Base-by-base conservation (phyloP, 345 rosid species). In the Lenwebbia sp. region DNA sequence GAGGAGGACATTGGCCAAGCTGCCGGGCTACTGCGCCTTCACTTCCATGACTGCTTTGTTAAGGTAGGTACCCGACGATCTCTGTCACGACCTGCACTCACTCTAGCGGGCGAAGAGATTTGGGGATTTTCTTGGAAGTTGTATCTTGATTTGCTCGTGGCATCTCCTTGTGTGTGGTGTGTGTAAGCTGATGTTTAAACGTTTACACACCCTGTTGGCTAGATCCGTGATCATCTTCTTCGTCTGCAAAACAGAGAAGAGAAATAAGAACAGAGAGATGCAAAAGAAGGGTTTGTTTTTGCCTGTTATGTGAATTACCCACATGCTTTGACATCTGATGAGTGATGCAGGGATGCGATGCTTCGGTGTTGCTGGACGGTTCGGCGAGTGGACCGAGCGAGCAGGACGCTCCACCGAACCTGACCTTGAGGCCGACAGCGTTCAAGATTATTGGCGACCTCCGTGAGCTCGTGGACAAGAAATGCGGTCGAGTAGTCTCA, bases 41-140 rank as follows among this genome's bases (percentile, higher is more conserved):
- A 94, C 88, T 96, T 96, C 90, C 99, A 96, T 56, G 98, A 95
- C 86, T 96, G 99, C 94, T 96, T 95, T 78, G 99, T 96, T 84
- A 93, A 93, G 98, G 99, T 95, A 74, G 23, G 4, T 65, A 19
- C 51, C 33, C 7, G 2, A 33, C 25, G 47, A 37, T 33, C 25
- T 28, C 78, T 13, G 56, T 54, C 84, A 52, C 84, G 5, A 19
- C 50, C 83, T 26, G 53, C 83, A 4, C 12, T 56, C 30, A 11
- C 21, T 22, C 14, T 22, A 28, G 6, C 10, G 28, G 65, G 28
- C 2, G 57, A 83, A 83, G 60, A 8, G 50, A 55, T n/a, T 7
- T 41, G 65, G 41, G n/a, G n/a, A 22, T 54, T 33, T 53, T 19
- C 56, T 54, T 54, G 6, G 23, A 51, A 53, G 58, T 23, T n/a